Evolutionary conservation across 495 filamentous ascomycete species (phyloP).

Genomic region (Podospora pseudoanserina): DNA sequence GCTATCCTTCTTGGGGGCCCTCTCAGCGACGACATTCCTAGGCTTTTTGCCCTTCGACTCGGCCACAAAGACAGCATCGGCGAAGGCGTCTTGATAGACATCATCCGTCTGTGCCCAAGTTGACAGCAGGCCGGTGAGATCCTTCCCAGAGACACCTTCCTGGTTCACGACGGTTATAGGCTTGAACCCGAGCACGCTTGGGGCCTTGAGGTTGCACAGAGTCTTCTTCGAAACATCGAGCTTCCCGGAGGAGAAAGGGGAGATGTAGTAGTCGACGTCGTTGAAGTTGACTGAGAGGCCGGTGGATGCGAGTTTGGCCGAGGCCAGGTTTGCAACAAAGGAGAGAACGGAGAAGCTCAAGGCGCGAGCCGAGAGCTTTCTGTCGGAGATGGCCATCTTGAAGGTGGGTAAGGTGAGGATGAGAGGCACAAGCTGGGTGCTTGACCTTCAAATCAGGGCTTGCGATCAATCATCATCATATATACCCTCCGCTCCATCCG

Average conservation of each 20-base stretch:
- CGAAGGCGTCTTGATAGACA: slow-evolving; percentile 41
- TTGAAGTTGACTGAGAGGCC: slow-evolving; percentile 42
- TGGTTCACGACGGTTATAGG: slow-evolving; percentile 41
- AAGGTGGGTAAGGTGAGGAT: background rate
- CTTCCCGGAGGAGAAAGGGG: slow-evolving; percentile 28
- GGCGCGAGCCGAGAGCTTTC: slow-evolving; percentile 9
- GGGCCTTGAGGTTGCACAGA: background rate
- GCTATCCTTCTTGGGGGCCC: slow-evolving; percentile 8
- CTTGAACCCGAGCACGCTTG: slow-evolving; percentile 26
- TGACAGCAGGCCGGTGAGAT: slow-evolving; percentile 27
- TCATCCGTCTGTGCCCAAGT: slow-evolving; percentile 38
- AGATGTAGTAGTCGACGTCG: slow-evolving; percentile 43
- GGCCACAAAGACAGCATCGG: slow-evolving; percentile 28
- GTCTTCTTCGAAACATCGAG: slow-evolving; percentile 13
- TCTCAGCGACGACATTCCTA: slow-evolving; percentile 7
- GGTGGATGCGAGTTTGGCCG: slow-evolving; percentile 28
- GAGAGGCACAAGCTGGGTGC: background rate
- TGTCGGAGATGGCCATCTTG: slow-evolving; percentile 7
- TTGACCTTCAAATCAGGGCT: no score
- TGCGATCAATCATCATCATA: no score
- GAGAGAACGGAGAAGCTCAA: slow-evolving; percentile 16
- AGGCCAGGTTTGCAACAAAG: slow-evolving; percentile 12
- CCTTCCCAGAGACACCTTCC: slow-evolving; percentile 18
- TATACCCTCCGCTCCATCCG: no score
- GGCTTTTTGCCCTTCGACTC: slow-evolving; percentile 13